phyloP scores from a whole-genome alignment of 345 rosid species.

The Dipteronia sinensis region DNA sequence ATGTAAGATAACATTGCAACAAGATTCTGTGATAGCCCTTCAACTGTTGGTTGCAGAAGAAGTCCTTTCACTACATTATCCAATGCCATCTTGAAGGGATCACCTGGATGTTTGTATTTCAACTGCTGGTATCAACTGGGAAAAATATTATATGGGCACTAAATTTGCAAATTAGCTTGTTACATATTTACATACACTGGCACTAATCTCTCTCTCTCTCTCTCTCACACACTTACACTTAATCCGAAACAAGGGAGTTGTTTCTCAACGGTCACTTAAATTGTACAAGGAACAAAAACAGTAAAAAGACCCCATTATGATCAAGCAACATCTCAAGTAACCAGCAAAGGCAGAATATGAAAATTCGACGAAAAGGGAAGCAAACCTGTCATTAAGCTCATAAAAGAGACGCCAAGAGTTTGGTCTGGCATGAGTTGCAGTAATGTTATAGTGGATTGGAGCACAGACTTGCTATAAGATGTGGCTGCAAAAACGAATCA shows the following conservation, averaged over 20 bases:
- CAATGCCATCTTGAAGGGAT: conserved; percentile 12
- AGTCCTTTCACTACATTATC: conserved; percentile 10
- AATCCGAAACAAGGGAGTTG: too few species aligned
- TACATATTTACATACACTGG: too few species aligned
- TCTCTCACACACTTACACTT: too few species aligned
- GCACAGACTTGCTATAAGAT: conserved; percentile 54
- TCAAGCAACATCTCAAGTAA: too few species aligned
- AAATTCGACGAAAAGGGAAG: conserved; percentile 6
- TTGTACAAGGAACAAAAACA: too few species aligned
- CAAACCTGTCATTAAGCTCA: conserved; percentile 55
- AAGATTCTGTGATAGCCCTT: conserved; percentile 17
- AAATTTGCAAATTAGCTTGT: too few species aligned
- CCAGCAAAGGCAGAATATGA: background rate
- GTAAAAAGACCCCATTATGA: too few species aligned
- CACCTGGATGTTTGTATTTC: background rate
- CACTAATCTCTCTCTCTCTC: too few species aligned
- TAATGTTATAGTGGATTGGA: conserved; percentile 56
- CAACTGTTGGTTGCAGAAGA: background rate
- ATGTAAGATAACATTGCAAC: conserved; percentile 10
- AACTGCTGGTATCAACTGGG: background rate
- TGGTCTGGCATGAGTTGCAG: conserved; percentile 47
- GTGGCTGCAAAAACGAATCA: conserved; percentile 52
- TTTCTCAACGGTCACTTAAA: too few species aligned
- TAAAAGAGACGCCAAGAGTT: conserved; percentile 27
- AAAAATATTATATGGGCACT: background rate